Base-by-base conservation (phyloP, 2,329 filamentous ascomycete species). In the Fusarium nanum region DNA sequence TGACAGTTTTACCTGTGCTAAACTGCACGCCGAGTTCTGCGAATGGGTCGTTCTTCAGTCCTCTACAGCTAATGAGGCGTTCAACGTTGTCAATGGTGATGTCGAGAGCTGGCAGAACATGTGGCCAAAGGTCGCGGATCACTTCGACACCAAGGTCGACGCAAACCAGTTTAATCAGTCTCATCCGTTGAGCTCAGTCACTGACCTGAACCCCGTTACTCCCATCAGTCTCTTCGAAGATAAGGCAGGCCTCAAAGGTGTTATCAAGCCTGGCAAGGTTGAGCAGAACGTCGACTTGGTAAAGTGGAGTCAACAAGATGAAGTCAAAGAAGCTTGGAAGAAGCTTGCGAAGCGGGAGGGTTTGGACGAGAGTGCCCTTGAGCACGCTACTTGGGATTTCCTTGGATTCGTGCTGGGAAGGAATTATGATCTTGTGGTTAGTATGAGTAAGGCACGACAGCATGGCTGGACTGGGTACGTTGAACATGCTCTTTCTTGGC, bases 101-200 rank as follows among this genome's bases (percentile, higher is more conserved):
- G 45, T 28, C 3, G 58, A 61, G 23, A 61, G 58, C 22, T 61
- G 58, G 58, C 58, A 61, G 16, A 61, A 59, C 11, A 10, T 61
- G 2, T 61, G 58, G 58, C 58, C 58, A 6, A 28, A 27, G 18
- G 45, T 60, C 2, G 45, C 54, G 20, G 37, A 50, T 6, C 44
- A 22, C 12, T 59, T 61, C 14, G 23, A 30, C 6, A 37, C 23
- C 3, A 61, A 28, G 7, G 54, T 50, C 4, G 40, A 44, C 4
- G 16, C 5, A 8, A 22, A 28, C 0, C 58, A 61, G 9, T 61
- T 61, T 12, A 23, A 20, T 2, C 28, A 30, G 5, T 23, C 37
- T 13, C 28, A 50, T 1, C 10, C 28, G 0, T 28, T 61, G 14
- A 40, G 54, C 6, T 50, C 58, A 9, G 11, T 28, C 3, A 50